Conservation (phyloP, 2,329 filamentous ascomycete species). For the Periconia macrospinosa region DNA sequence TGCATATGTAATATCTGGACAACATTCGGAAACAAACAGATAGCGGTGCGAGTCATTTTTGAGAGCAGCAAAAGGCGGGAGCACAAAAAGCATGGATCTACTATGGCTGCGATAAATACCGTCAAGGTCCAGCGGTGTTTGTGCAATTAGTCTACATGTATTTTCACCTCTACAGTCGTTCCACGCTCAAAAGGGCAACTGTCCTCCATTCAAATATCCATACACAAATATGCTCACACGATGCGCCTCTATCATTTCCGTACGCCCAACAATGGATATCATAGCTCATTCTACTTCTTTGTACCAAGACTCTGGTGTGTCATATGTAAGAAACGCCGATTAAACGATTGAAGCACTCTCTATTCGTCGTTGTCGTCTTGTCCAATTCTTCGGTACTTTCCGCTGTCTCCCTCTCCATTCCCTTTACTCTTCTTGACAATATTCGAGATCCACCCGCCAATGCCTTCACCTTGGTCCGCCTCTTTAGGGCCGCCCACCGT, state of each 20-base stretch:
- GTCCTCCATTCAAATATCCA: not conserved
- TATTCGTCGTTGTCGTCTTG: slow-evolving; percentile 46
- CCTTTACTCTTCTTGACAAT: slow-evolving; percentile 61
- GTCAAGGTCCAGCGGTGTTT: not conserved
- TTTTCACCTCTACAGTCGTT: not conserved
- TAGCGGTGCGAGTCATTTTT: too few species aligned
- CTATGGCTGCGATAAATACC: too few species aligned
- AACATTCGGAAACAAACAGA: too few species aligned
- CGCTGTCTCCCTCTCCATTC: slow-evolving; percentile 47
- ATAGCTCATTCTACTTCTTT: slow-evolving; percentile 20
- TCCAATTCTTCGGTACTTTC: slow-evolving; percentile 50
- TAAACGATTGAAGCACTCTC: slow-evolving; percentile 11
- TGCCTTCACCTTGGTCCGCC: slow-evolving; percentile 52
- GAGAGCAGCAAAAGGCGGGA: too few species aligned
- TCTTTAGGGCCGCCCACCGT: slow-evolving; percentile 53
- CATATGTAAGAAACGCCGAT: slow-evolving; percentile 9
- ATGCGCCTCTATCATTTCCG: not conserved
- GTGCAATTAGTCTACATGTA: not conserved
- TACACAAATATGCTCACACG: not conserved
- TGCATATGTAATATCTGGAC: too few species aligned
- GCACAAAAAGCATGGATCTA: too few species aligned
- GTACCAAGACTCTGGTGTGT: slow-evolving; percentile 1
- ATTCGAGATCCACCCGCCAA: slow-evolving; percentile 70
- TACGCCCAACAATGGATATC: slow-evolving; percentile 18
- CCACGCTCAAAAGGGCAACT: not conserved